These are phyloP conservation scores for Canariomyces notabilis DNA, from an alignment of 2,329 filamentous ascomycete species.

Conservation along the genomic window DNA sequence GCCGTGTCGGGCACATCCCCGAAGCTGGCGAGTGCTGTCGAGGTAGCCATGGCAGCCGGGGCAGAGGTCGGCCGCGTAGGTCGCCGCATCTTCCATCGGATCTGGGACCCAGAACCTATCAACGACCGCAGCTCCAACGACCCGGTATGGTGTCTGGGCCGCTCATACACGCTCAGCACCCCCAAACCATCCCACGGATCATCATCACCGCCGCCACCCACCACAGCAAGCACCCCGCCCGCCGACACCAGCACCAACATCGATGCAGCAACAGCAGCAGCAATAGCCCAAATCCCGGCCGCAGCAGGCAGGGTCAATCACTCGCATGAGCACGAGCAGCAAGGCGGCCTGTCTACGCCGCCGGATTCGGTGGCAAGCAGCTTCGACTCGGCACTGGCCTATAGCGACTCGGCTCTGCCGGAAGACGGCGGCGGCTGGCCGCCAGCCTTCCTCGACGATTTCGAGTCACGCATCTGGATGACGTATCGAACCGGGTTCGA, in stretches of 20 bases:
- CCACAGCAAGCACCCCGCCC: conserved; percentile 20
- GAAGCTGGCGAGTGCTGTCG: conserved; percentile 28
- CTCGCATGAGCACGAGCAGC: too few species aligned
- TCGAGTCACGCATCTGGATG: conserved; percentile 92
- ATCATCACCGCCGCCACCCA: conserved; percentile 8
- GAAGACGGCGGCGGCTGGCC: conserved; percentile 73
- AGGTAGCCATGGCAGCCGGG: conserved; percentile 35
- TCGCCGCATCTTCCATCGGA: conserved; percentile 80
- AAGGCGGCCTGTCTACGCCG: too few species aligned
- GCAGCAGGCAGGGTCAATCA: conserved; percentile 6
- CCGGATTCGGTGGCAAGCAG: conserved; percentile 47
- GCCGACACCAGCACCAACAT: conserved; percentile 12
- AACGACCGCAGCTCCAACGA: conserved; percentile 66
- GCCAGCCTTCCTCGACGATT: conserved; percentile 77
- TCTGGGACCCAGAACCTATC: conserved; percentile 84
- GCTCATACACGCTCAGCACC: conserved; percentile 43
- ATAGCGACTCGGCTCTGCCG: conserved; percentile 40
- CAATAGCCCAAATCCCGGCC: not conserved
- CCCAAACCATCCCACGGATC: conserved; percentile 22
- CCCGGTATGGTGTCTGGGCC: conserved; percentile 78
- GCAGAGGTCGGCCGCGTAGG: conserved; percentile 61
- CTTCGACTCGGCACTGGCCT: conserved; percentile 47
- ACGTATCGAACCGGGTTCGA: conserved; percentile 88
- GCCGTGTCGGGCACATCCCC: conserved; percentile 24
- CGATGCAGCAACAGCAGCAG: not conserved